These are phyloP conservation scores for Miscanthus sacchariflorus DNA, from an alignment of 202 grass and related monocot genomes.

Conservation along the genomic window DNA sequence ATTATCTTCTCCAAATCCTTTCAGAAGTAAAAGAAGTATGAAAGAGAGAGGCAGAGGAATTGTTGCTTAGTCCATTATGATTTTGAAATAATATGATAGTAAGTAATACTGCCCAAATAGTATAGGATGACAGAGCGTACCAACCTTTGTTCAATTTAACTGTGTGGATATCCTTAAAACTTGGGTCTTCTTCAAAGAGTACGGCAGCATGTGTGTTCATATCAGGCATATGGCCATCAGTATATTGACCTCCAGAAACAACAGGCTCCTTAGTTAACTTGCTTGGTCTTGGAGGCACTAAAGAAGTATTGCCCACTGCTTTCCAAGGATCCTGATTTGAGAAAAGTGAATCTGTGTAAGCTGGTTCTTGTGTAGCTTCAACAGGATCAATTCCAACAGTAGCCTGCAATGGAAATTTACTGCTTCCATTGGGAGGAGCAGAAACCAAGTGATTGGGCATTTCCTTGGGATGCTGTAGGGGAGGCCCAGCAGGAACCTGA, in stretches of 20 bases:
- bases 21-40: slow-evolving; percentile 27
- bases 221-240: slow-evolving; percentile 48
- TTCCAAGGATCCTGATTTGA: slow-evolving; percentile 85
- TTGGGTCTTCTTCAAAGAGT: slow-evolving; percentile 58
- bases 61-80: slow-evolving; percentile 14
- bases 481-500: slow-evolving; percentile 49
- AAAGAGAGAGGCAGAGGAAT: neutral
- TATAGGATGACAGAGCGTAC: slow-evolving; percentile 38
- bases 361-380: slow-evolving; percentile 54
- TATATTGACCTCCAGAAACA: slow-evolving; percentile 51
- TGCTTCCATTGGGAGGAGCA: slow-evolving; percentile 38
- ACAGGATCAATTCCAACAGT: slow-evolving; percentile 51
- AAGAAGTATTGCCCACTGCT: slow-evolving; percentile 59
- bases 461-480: slow-evolving; percentile 42
- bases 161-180: slow-evolving; percentile 55
- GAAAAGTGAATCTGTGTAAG: slow-evolving; percentile 70
- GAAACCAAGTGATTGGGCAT: slow-evolving; percentile 57
- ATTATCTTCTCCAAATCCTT: slow-evolving; percentile 73
- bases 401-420: slow-evolving; percentile 45
- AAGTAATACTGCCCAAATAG: neutral
- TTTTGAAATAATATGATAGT: slow-evolving; percentile 26
- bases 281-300: slow-evolving; percentile 59
- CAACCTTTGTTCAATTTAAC: slow-evolving; percentile 76
- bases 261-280: slow-evolving; percentile 57
- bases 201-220: slow-evolving; percentile 51